Base-by-base conservation (phyloP, 2,329 filamentous ascomycete genomes). In the Verticillium zaregamsianum region DNA sequence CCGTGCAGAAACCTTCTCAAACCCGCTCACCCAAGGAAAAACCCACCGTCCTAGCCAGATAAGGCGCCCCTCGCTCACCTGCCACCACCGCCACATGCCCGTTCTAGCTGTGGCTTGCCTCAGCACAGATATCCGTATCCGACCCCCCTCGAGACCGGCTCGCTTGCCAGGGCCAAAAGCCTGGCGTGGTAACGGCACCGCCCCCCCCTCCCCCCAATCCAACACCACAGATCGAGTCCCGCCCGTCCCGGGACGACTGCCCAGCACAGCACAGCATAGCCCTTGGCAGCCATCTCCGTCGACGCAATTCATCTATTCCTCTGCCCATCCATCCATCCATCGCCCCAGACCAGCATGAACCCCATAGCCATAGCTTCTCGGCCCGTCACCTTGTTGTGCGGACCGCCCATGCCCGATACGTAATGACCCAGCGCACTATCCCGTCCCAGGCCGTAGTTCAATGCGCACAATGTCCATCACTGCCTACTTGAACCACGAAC, bases 1-100 rank as follows among this genome's bases (percentile, higher is more conserved):
- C 59, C 61, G 58, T 70, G 68, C 66, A 68, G 70, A 82, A 82
- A 82, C 76, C 72, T 80, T 79, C 80, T 83, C 80, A 83, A 82
- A 82, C 64, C 66, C 74, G 75, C 80, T 80, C 80, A 80, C 39
- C 25, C 62, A 67, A 64, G 61, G 6, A 23, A 11, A 23, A 28
- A 4, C 28, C 28, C 45, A 7, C 45, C 20, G 8, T 40, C 37
- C 37, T 28, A 28, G 28, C 28, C 5, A 28, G 28, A 28, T 28
- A 28, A 28, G 28, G 4, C 6, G 6, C 28, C 5, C 28, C 28
- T 28, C 28, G 28, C 28, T 28, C 28, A 28, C 28, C 28, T 28
- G 28, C 5, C 28, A 28, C 28, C 28, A 6, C 28, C 4, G 28
- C 28, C 28, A 28, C 28, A 28, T 28, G 3, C 28, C 28, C 5